A percentile compares a stretch with the other conserved stretches of the same genome.
Evolutionary conservation across 106 monocot genomes (phyloP).

Genomic region (Acanthochlamys bracteata): DNA sequence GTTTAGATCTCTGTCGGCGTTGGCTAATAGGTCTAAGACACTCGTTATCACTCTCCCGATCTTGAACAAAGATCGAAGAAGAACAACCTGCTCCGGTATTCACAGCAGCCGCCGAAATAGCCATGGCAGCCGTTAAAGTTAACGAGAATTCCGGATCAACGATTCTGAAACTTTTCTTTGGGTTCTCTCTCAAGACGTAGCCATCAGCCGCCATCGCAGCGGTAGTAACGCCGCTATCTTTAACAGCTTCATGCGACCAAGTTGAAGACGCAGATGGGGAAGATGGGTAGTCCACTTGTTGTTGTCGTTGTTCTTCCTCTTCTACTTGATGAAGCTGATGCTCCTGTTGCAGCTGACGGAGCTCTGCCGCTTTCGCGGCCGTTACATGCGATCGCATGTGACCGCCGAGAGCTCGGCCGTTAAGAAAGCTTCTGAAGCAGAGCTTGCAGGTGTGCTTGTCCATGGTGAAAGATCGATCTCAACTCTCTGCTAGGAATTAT

Average conservation of each 20-base stretch:
- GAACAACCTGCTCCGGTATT: conserved; percentile 5
- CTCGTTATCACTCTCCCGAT: conserved; percentile 72
- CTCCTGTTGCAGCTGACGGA: conserved; percentile 1
- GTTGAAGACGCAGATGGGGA: conserved; percentile 29
- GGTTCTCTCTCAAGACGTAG: conserved; percentile 66
- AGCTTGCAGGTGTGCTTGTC: conserved; percentile 66
- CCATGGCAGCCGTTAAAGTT: background rate
- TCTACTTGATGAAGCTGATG: background rate
- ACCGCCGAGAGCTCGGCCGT: conserved; percentile 59
- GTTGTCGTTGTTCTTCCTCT: background rate
- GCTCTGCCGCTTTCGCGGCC: conserved; percentile 7
- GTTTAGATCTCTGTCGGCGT: conserved; percentile 25
- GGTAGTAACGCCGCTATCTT: no score
- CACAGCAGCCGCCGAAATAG: background rate
- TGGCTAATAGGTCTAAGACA: conserved; percentile 16
- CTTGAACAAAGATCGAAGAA: conserved; percentile 32
- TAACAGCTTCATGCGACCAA: background rate
- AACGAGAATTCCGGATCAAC: conserved; percentile 49
- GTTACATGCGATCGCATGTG: conserved; percentile 71
- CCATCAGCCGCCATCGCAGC: conserved; percentile 8
- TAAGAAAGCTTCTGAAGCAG: conserved; percentile 52
- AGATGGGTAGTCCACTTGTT: background rate
- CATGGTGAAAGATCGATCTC: conserved; percentile 6
- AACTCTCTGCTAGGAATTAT: background rate
- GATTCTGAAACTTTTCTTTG: conserved; percentile 50